Conservation (phyloP, 257 asterid species). For the Capsicum baccatum region DNA sequence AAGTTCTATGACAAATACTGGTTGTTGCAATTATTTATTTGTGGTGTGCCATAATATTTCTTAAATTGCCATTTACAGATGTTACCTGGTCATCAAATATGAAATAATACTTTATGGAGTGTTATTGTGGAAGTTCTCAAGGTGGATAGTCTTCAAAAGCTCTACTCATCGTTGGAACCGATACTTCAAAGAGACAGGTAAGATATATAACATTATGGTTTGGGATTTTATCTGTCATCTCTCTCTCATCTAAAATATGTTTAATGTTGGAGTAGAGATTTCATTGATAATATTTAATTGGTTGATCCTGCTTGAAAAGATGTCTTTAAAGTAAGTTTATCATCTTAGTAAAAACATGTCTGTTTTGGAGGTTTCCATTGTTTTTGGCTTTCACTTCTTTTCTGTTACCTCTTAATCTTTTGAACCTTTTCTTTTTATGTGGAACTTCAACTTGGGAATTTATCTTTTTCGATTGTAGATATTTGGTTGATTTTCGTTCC, state of each 20-base stretch:
- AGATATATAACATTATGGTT: slow-evolving; percentile 34
- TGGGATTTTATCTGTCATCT: slow-evolving; percentile 12
- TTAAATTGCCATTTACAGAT: neutral
- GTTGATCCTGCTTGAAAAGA: neutral
- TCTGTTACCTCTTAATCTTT: neutral
- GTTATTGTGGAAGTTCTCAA: slow-evolving; percentile 96
- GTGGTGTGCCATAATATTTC: neutral
- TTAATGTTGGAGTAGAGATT: neutral
- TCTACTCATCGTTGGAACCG: slow-evolving; percentile 94
- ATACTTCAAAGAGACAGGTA: slow-evolving; percentile 95
- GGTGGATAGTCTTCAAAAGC: slow-evolving; percentile 95
- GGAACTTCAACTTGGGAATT: slow-evolving; percentile 2
- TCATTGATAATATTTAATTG: neutral
- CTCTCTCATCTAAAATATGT: neutral
- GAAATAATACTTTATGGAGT: slow-evolving; percentile 50
- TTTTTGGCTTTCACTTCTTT: neutral
- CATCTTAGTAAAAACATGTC: neutral
- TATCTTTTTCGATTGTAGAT: neutral
- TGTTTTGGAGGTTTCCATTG: neutral
- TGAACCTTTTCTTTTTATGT: neutral
- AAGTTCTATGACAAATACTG: too few relatives aligned
- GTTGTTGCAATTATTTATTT: neutral
- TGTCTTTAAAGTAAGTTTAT: neutral
- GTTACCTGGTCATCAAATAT: slow-evolving; percentile 5
- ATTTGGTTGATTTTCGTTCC: neutral